Base-by-base conservation (phyloP, 116 monocot genomes). In the Posidonia oceanica region DNA sequence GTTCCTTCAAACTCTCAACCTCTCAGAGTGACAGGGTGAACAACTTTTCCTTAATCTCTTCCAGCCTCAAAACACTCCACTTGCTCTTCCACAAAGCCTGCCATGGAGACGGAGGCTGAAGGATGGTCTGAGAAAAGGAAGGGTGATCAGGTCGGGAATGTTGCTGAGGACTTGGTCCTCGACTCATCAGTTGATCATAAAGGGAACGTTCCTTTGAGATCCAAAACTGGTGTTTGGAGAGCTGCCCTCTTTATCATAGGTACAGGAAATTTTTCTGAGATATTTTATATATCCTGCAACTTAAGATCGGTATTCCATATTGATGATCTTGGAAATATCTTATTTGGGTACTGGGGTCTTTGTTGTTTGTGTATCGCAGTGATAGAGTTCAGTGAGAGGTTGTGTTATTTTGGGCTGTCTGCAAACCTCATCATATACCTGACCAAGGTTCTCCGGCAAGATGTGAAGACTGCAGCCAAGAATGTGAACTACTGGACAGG, bases 231-330 rank as follows among this genome's bases (percentile, higher is more conserved):
- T 22, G 78, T 67, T 51, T 94, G 94, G 94, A 87, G 73, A 61
- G 90, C 94, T 14, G 75, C 94, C n/a, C 78, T 87, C 69, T 83
- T 94, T 76, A 83, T 94, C 65, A 78, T 94, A 68, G 83, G 94
- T 87, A 78, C 54, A 4, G 21, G 62, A 23, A 8, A 14, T 13
- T 10, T 0, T 56, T 54, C 18, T 14, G 51, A 52, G 4, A 55
- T 15, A 48, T 63, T 29, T 37, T 20, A 51, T 13, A 15, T 22
- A 11, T n/a, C 3, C 7, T 44, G 4, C 23, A n/a, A 29, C 63
- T 61, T 23, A 36, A 36, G 51, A 4, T 71, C 36, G 6, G 12
- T 53, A 13, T 14, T 18, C 8, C 8, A n/a, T 23, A 54, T 36
- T 52, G 1, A 36, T 29, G 36, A 52, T 14, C 17, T 5, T 5